Evolutionary conservation across 2,329 filamentous ascomycete genomes (phyloP), one percentile per base, ranked within the genome.

Genomic region (Colletotrichum tropicicola): DNA sequence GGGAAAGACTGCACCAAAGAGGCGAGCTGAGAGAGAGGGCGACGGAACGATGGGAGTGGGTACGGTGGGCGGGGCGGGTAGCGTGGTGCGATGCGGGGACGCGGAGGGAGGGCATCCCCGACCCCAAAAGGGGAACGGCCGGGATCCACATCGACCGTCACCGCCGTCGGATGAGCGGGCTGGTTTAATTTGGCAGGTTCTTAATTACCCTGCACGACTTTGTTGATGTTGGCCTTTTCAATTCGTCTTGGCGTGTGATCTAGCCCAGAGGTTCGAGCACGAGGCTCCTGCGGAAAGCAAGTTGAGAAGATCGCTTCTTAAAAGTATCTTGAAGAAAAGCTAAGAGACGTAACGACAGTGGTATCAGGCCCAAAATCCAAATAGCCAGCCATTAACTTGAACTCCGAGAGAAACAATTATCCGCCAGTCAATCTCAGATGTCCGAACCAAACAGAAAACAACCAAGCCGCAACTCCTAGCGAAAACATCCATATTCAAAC

Each of bases 101-200:
- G 51, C 66, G 66, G 66, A 68, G 66, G 63, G 57, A 63, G 58
- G 60, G 25, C 58, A 43, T 68, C 66, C 66, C 45, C 27, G 27
- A 54, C 63, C 66, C 63, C 51, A 58, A 68, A 68, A 43, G 28
- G 51, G 58, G 21, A 63, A 59, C 25, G 37, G n/a, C 12, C n/a
- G 21, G 32, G 30, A 10, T 45, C 41, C 44, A 39, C 49, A 13
- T 52, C 17, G 35, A n/a, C 9, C 45, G 52, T 27, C 28, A 35
- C 44, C 19, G 39, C 39, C 35, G 23, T 45, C 63, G 58, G 63
- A 45, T 68, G 58, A 68, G 49, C 66, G 63, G 63, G n/a, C n/a
- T n/a, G n/a, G n/a, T n/a, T n/a, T n/a, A n/a, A n/a, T n/a, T n/a
- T n/a, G n/a, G n/a, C n/a, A n/a, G n/a, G n/a, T n/a, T n/a, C n/a